Conservation (phyloP, 2,329 filamentous ascomycete species). For the Bipolaris oryzae region DNA sequence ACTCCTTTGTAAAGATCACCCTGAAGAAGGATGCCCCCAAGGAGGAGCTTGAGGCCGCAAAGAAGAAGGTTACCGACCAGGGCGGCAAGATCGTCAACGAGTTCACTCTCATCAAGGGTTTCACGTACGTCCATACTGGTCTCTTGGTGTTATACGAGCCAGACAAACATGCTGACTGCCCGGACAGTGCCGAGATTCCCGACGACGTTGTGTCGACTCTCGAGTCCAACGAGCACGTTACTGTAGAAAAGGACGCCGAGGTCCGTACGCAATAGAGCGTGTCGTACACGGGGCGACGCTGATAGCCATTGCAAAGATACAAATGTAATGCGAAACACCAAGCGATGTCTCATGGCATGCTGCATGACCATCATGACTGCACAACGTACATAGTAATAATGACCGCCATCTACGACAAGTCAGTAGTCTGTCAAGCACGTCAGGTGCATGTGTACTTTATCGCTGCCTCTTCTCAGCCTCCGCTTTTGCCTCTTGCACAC, state of each 20-base stretch:
- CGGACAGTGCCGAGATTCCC: slow-evolving; percentile 71
- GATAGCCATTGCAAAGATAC: slow-evolving; percentile 11
- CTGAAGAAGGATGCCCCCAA: slow-evolving; percentile 72
- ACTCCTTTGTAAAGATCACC: slow-evolving; percentile 67
- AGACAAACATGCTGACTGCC: slow-evolving; percentile 8
- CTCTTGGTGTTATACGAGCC: not conserved
- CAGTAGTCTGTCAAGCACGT: not conserved
- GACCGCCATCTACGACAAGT: not conserved
- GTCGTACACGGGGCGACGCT: slow-evolving; percentile 4
- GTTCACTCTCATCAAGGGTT: slow-evolving; percentile 88
- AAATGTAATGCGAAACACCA: slow-evolving; percentile 1
- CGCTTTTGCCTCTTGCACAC: slow-evolving; percentile 6
- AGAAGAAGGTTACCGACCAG: slow-evolving; percentile 73
- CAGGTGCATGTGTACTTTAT: not conserved
- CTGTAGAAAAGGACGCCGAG: slow-evolving; percentile 76
- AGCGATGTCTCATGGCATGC: not conserved
- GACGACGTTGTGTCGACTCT: slow-evolving; percentile 70
- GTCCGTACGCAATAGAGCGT: slow-evolving; percentile 71
- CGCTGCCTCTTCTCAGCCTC: slow-evolving; percentile 6
- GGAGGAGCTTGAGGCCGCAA: slow-evolving; percentile 75
- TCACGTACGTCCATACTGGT: slow-evolving; percentile 69
- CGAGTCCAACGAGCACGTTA: slow-evolving; percentile 71
- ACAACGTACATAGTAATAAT: slow-evolving; percentile 12
- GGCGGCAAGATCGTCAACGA: slow-evolving; percentile 86
- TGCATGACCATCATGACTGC: slow-evolving; percentile 6